Evolutionary conservation across 1,284 basidiomycete genomes (phyloP), one percentile per base, ranked within the genome.

Genomic region (Athelia sp.): DNA sequence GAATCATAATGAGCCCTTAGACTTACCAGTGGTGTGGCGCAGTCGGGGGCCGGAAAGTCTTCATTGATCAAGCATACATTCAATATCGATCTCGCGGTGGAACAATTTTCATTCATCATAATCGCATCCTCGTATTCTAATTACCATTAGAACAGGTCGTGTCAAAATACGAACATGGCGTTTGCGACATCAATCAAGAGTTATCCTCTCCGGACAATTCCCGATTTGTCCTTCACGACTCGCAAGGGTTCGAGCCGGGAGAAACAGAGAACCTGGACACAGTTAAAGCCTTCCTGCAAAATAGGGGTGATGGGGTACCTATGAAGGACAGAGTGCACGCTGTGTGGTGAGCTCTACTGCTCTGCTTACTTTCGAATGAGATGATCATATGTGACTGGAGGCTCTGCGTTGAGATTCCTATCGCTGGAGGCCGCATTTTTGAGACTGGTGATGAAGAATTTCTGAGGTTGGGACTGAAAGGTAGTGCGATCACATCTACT

Each of bases 301-400:
- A 51, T 8, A 54, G 56, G 11, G 53, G 48, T 42, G 42, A 43
- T 4, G 45, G 43, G n/a, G 32, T 26, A 3, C 43, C 52, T 17
- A 38, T 63, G 6, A 58, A 60, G 40, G 59, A 65, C 44, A 54
- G 54, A 47, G 44, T 65, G 1, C 63, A 65, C 51, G 63, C 62
- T 36, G 54, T 65, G 11, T 64, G 61, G 61, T 63, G 43, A n/a
- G 57, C 26, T 2, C 9, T 21, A 46, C 24, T 17, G 32, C 26
- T 3, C 22, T 19, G 21, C n/a, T n/a, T n/a, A 50, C 17, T 19
- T 46, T 24, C 6, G n/a, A n/a, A n/a, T n/a, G n/a, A n/a, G n/a
- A 29, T 29, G 4, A 29, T 13, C 4, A 4, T 29, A 29, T 6
- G 18, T 21, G 23, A 14, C 47, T n/a, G 36, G n/a, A 40, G 61